These are phyloP conservation scores for Rusavskia elegans DNA, from an alignment of 495 filamentous ascomycete genomes.

Conservation along the genomic window DNA sequence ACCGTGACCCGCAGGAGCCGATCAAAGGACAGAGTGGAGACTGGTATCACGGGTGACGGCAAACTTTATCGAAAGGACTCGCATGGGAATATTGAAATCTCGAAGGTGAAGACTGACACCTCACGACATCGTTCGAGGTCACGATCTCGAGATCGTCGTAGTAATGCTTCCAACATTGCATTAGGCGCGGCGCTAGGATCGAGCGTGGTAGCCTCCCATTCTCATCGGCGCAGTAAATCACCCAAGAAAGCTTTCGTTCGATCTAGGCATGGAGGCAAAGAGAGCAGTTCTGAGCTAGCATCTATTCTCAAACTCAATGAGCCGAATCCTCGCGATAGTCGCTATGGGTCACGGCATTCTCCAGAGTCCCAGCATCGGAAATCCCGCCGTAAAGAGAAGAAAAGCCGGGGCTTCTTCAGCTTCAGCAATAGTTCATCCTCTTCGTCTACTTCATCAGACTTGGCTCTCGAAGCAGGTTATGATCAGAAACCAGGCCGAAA, in stretches of 20 bases:
- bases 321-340: background rate
- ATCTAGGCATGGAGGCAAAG: constrained; percentile 9
- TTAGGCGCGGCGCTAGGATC: constrained; percentile 33
- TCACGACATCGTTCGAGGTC: constrained; percentile 17
- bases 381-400: constrained; percentile 24
- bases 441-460: constrained; percentile 20
- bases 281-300: constrained; percentile 3
- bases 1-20: constrained; percentile 12
- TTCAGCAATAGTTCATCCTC: constrained; percentile 45
- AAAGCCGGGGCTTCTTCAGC: constrained; percentile 37
- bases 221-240: constrained; percentile 17
- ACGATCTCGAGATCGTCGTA: constrained; percentile 24
- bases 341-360: background rate
- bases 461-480: background rate
- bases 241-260: constrained; percentile 10
- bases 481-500: background rate
- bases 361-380: constrained; percentile 14
- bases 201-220: constrained; percentile 20
- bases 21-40: constrained; percentile 20
- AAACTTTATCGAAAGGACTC: constrained; percentile 8
- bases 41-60: constrained; percentile 13
- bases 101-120: constrained; percentile 1
- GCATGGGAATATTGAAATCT: background rate
- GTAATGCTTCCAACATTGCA: constrained; percentile 23
- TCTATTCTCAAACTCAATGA: constrained; percentile 1